A percentile compares a stretch with the other conserved stretches of the same genome.
Conservation (phyloP, 164 flowering plant genomes). For the Pachysandra terminalis region DNA sequence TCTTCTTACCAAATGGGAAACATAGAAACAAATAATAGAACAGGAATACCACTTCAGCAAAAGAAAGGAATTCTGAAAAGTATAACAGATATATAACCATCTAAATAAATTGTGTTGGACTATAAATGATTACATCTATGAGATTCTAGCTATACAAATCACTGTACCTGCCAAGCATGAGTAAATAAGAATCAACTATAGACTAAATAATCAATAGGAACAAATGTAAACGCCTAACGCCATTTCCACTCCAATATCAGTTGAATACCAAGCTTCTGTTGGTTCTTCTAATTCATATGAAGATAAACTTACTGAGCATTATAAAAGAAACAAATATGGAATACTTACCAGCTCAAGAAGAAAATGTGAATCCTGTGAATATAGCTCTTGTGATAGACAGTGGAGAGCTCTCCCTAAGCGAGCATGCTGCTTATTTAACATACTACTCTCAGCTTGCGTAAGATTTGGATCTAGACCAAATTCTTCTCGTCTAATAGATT, state of each 20-base stretch:
- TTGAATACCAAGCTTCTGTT: neutral
- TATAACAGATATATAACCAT: no score
- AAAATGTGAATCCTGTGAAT: constrained; percentile 98
- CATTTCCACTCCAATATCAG: neutral
- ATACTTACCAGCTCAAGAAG: constrained; percentile 85
- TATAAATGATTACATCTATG: no score
- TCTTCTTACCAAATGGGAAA: no score
- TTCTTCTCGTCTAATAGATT: constrained; percentile 85
- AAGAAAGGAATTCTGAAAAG: no score
- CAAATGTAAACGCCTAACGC: neutral
- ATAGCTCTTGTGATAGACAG: constrained; percentile 90
- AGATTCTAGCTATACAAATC: no score
- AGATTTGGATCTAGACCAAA: constrained; percentile 76
- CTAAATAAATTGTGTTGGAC: no score
- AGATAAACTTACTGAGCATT: neutral
- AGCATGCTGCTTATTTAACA: constrained; percentile 94
- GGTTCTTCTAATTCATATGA: neutral
- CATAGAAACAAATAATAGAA: no score
- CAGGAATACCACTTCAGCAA: no score
- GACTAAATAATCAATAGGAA: no score
- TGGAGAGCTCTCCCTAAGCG: constrained; percentile 93
- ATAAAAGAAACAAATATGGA: neutral
- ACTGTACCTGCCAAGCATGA: no score
- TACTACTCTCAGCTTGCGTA: constrained; percentile 42
- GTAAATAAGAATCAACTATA: no score